Evolutionary conservation across 345 rosid genomes (phyloP).

Genomic region (Salix dunnii): DNA sequence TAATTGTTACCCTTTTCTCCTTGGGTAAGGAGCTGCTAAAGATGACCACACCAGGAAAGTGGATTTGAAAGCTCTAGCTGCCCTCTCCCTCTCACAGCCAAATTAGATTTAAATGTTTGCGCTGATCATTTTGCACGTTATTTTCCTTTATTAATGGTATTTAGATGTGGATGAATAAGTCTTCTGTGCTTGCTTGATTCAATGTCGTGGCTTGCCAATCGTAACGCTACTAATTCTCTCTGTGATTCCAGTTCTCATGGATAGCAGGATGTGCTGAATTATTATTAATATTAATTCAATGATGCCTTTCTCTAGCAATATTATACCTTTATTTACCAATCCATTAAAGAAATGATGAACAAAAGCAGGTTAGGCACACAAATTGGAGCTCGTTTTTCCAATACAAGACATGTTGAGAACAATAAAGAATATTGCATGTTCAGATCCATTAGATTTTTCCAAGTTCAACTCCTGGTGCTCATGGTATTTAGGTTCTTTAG

Average conservation of each 20-base stretch:
- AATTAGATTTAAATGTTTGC: conserved; percentile 22
- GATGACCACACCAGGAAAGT: conserved; percentile 79
- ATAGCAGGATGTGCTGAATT: no score
- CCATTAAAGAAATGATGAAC: background rate
- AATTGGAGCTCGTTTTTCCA: background rate
- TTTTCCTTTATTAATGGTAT: background rate
- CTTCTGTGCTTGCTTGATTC: background rate
- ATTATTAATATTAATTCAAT: background rate
- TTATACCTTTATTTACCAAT: background rate
- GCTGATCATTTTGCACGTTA: background rate
- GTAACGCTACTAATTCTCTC: background rate
- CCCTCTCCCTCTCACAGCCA: conserved; percentile 65
- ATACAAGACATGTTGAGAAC: background rate
- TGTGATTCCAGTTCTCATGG: no score
- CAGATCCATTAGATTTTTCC: background rate
- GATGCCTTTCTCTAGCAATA: background rate
- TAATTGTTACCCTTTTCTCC: no score
- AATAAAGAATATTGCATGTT: background rate
- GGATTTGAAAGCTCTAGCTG: conserved; percentile 74
- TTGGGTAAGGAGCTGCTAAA: conserved; percentile 61
- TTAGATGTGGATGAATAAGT: background rate
- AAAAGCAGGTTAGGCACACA: background rate
- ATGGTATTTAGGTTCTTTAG: background rate
- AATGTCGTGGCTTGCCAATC: background rate
- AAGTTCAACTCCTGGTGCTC: background rate